A percentile compares a stretch with the other conserved stretches of the same genome.
phyloP scores from a whole-genome alignment of 2,329 filamentous ascomycete species.

The Xylaria sp. region DNA sequence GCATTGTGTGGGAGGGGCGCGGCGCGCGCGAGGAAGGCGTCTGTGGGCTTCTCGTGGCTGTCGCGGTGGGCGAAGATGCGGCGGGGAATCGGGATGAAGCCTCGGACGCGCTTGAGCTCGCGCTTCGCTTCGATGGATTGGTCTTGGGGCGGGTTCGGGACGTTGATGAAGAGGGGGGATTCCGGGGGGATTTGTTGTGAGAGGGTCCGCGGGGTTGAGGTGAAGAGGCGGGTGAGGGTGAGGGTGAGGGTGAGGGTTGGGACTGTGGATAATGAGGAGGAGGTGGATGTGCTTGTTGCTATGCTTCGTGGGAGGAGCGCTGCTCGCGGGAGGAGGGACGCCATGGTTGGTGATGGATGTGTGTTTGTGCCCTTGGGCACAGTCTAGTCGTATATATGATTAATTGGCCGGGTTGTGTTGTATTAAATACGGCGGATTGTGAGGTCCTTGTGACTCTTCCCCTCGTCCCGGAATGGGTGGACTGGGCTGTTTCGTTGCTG shows the following conservation, averaged over 20 bases:
- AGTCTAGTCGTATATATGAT: conserved; percentile 3
- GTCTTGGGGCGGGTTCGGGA: conserved; percentile 81
- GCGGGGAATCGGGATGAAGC: conserved; percentile 84
- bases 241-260: conserved; percentile 32
- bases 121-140: conserved; percentile 53
- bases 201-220: conserved; percentile 55
- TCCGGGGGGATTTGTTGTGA: conserved; percentile 77
- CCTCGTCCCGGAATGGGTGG: background rate
- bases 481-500: conserved; percentile 4
- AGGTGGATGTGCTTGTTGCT: background rate
- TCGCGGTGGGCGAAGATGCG: conserved; percentile 75
- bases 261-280: background rate
- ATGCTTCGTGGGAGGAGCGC: conserved; percentile 31
- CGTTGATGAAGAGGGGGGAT: conserved; percentile 86
- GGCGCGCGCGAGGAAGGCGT: conserved; percentile 69
- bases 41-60: conserved; percentile 69
- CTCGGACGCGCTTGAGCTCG: conserved; percentile 69
- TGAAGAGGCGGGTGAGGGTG: conserved; percentile 56
- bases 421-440: background rate
- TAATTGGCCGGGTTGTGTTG: background rate
- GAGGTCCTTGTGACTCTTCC: background rate
- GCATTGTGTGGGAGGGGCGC: conserved; percentile 65
- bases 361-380: conserved; percentile 20
- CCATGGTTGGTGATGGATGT: conserved; percentile 37
- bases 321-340: conserved; percentile 35